Percentiles rank a stretch among this genome's conserved stretches.
Evolutionary conservation across 2,329 filamentous ascomycete genomes (phyloP).

Genomic region (Xylaria sp.): DNA sequence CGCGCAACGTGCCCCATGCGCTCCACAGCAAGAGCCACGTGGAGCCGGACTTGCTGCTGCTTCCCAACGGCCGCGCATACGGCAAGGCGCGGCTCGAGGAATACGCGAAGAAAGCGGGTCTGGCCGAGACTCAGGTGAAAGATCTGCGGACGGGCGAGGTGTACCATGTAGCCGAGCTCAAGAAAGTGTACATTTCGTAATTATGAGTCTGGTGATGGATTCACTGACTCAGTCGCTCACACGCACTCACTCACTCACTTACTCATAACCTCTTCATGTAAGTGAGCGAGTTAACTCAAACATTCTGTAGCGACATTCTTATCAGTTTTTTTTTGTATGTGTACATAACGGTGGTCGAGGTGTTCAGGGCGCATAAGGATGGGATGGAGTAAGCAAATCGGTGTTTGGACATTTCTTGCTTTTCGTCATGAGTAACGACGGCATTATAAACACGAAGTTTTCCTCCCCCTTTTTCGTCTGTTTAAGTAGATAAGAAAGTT

Average conservation of each 20-base stretch:
- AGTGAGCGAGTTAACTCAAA: too few relatives aligned
- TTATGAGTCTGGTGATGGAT: conserved; percentile 15
- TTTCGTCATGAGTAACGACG: neutral
- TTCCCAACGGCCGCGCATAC: conserved; percentile 90
- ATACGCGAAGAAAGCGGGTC: conserved; percentile 82
- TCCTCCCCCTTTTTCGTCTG: too few relatives aligned
- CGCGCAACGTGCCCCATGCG: conserved; percentile 89
- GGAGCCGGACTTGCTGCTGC: conserved; percentile 83
- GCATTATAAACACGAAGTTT: too few relatives aligned
- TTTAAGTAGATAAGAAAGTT: too few relatives aligned
- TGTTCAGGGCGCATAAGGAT: too few relatives aligned
- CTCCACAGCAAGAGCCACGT: conserved; percentile 95
- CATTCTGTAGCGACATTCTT: neutral
- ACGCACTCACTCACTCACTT: neutral
- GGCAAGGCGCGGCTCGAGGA: conserved; percentile 78
- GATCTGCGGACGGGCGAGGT: conserved; percentile 82
- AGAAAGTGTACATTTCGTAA: conserved; percentile 91
- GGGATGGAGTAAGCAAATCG: neutral
- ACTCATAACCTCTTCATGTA: too few relatives aligned
- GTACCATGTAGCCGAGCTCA: conserved; percentile 70
- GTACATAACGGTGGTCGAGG: neutral
- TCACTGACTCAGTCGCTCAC: neutral
- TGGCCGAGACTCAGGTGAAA: conserved; percentile 73
- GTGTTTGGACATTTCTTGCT: neutral
- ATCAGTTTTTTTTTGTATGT: neutral